Evolutionary conservation across 495 filamentous ascomycete genomes (phyloP), one percentile per base, ranked within the genome.

Genomic region (Barbatosphaeria neglecta): DNA sequence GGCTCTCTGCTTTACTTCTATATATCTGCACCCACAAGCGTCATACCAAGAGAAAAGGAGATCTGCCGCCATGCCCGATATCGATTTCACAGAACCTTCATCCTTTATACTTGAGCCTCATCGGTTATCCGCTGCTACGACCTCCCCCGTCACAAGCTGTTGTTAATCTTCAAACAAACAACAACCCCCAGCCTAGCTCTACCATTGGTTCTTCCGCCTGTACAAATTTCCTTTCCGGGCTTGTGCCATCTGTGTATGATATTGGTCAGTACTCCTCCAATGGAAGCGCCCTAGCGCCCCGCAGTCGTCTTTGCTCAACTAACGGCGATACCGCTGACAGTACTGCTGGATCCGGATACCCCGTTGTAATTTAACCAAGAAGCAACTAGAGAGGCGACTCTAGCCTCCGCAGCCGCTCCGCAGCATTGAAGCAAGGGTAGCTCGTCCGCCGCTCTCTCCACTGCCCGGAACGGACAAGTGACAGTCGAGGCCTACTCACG

Each of bases 251-350:
- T 43, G 57, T 69, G 65, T 73, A 68, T 68, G 64, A 73, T 71
- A 73, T 69, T 71, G 67, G 69, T 73, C 62, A 70, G 69, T 69
- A 47, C 43, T 47, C 58, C 42, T 64, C 66, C 62, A 69, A 64
- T 65, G 49, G 55, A 46, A 37, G 33, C 22, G 35, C 8, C 48
- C 37, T 41, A n/a, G 37, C 49, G 15, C 31, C 9, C 13, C 6
- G 24, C 31, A 33, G 37, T 42, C 49, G 41, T 43, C 41, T 51
- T 54, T 43, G 41, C 48, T 41, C 45, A 41, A 56, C 65, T 68
- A 51, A 60, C 58, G 52, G 57, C 52, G 51, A 50, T 39, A 22
- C 20, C 44, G 41, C 45, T 46, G 44, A 28, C 46, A 61, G 64
- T 60, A 37, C 49, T 60, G n/a, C n/a, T n/a, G n/a, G n/a, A n/a